A percentile compares a stretch with the other conserved stretches of the same genome.
Evolutionary conservation across 2,329 filamentous ascomycete species (phyloP).

Genomic region (Xylariales sp.): DNA sequence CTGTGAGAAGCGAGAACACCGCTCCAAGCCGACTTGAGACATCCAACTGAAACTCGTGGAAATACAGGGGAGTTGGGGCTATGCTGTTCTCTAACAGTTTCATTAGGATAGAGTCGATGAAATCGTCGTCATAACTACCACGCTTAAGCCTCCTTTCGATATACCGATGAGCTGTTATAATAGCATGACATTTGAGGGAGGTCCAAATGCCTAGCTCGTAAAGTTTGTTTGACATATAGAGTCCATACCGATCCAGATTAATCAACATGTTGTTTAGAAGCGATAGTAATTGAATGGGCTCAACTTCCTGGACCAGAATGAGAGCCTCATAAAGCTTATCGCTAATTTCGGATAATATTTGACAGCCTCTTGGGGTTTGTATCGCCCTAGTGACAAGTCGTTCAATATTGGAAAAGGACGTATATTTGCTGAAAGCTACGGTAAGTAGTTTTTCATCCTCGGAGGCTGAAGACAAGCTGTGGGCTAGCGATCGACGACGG

Average conservation of each 20-base stretch:
- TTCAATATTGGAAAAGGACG: constrained; percentile 40
- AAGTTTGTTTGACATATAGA: constrained; percentile 46
- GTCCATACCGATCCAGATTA: constrained; percentile 45
- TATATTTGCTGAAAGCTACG: constrained; percentile 28
- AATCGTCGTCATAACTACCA: not conserved
- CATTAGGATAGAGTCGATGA: constrained; percentile 10
- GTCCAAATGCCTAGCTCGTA: constrained; percentile 48
- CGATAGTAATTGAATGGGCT: constrained; percentile 45
- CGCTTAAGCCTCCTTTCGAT: constrained; percentile 13
- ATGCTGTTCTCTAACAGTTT: constrained; percentile 9
- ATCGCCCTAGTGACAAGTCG: constrained; percentile 42
- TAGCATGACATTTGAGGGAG: constrained; percentile 42
- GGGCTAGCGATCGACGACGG: constrained; percentile 39
- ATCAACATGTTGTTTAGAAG: constrained; percentile 58
- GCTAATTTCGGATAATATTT: constrained; percentile 28
- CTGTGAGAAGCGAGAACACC: constrained; percentile 45
- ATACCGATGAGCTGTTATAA: constrained; percentile 39
- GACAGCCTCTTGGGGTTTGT: constrained; percentile 39
- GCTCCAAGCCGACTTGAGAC: constrained; percentile 29
- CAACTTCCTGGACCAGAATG: constrained; percentile 21
- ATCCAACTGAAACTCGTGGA: not conserved
- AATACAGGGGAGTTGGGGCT: not conserved
- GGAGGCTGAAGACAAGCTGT: not conserved
- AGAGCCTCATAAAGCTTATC: constrained; percentile 19
- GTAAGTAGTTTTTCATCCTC: constrained; percentile 22